Evolutionary conservation across 345 rosid genomes (phyloP).

Genomic region (rapeseed (Brassica napus)): Da-Ae NC_063435.1:7806001-7806500

Average conservation of each 20-base stretch:
- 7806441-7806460: no score
- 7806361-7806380: not conserved
- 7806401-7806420: not conserved
- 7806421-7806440: not conserved
- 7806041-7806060: not conserved
- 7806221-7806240: not conserved
- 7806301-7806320: not conserved
- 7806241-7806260: not conserved
- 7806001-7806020: not conserved
- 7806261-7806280: not conserved
- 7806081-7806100: not conserved
- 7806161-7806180: not conserved
- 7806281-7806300: not conserved
- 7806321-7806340: not conserved
- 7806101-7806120: not conserved
- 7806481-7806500: not conserved
- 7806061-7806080: not conserved
- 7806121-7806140: not conserved
- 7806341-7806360: not conserved
- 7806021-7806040: not conserved
- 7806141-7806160: not conserved
- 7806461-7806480: slow-evolving; percentile 2
- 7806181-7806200: not conserved
- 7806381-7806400: slow-evolving; percentile 9
- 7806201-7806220: not conserved